Base-by-base conservation (phyloP, 176 grass and related monocot genomes). In the Puya raimondii region DNA sequence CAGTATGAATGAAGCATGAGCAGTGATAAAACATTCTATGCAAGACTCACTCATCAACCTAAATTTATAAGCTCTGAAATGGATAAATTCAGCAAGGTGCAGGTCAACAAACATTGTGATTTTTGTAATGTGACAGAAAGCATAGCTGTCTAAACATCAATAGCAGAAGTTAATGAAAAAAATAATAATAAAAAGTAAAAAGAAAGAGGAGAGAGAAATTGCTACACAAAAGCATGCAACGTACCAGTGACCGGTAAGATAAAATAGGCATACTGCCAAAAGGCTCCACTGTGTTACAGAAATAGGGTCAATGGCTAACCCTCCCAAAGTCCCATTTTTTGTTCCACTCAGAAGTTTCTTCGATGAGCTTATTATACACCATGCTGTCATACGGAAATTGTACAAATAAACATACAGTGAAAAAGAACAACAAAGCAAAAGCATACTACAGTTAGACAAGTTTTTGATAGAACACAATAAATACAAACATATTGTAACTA, bases 171-270 rank as follows among this genome's bases (percentile, higher is more conserved):
- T 0, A 42, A 42, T 4, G 4, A 33, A 29, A 33, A 7, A 64
- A 66, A 70, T 33, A 78, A 48, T n/a, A n/a, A n/a, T n/a, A n/a
- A n/a, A n/a, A n/a, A n/a, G n/a, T n/a, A n/a, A n/a, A n/a, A n/a
- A n/a, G n/a, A n/a, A n/a, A n/a, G n/a, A 79, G n/a, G 65, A 74
- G 11, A 4, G 49, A 73, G 67, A 79, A 29, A 22, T 20, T 18
- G 64, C 48, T 42, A 42, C 50, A 20, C 81, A 76, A 66, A 25
- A 47, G 12, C 18, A 90, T 15, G 58, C 25, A 86, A 74, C 67
- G 50, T 83, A 97, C 93, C 93, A 97, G 57, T 97, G 93, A 69
- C 93, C 89, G 47, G 84, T 92, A 72, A 87, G 77, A 84, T 90
- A 97, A 80, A 97, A 97, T 26, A 97, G 61, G 83, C 89, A 97